A percentile compares a stretch with the other conserved stretches of the same genome.
Evolutionary conservation across 768 basidiomycete genomes (phyloP).

Genomic region (Mycena haematopus): DNA sequence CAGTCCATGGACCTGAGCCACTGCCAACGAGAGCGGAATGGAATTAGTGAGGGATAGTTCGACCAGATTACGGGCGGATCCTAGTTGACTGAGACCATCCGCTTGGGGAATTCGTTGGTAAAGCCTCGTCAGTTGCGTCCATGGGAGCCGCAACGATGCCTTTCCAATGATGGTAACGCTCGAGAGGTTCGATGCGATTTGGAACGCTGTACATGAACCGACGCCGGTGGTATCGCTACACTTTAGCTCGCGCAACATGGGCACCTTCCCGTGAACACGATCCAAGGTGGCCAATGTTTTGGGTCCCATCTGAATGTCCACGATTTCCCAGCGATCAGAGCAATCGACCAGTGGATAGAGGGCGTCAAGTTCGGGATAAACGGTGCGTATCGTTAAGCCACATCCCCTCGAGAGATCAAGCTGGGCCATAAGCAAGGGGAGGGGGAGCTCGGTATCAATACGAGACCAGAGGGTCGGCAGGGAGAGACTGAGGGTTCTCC

Average conservation of each 20-base stretch:
- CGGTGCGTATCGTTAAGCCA: neutral
- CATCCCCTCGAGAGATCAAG: neutral
- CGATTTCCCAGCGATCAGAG: constrained; percentile 4
- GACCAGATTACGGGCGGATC: constrained; percentile 5
- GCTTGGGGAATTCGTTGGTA: neutral
- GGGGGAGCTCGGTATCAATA: neutral
- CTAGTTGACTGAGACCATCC: neutral
- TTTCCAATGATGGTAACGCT: constrained; percentile 1
- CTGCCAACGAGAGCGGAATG: neutral
- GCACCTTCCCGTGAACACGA: neutral
- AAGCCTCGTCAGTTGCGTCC: constrained; percentile 4
- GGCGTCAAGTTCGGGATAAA: neutral
- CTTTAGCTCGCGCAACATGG: constrained; percentile 6
- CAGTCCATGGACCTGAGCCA: neutral
- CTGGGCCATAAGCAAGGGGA: neutral
- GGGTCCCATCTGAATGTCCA: neutral
- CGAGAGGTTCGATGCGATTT: constrained; percentile 3
- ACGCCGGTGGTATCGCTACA: constrained; percentile 1
- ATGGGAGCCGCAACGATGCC: constrained; percentile 1
- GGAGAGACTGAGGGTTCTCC: constrained; percentile 5
- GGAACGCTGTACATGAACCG: neutral
- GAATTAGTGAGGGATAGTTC: constrained; percentile 6
- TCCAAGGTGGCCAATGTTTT: neutral
- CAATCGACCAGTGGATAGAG: neutral
- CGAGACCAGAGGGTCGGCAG: constrained; percentile 7